A percentile compares a stretch with the other conserved stretches of the same genome.
Evolutionary conservation across 2,329 filamentous ascomycete species (phyloP).

Genomic region (Aspergillus alliaceus): DNA sequence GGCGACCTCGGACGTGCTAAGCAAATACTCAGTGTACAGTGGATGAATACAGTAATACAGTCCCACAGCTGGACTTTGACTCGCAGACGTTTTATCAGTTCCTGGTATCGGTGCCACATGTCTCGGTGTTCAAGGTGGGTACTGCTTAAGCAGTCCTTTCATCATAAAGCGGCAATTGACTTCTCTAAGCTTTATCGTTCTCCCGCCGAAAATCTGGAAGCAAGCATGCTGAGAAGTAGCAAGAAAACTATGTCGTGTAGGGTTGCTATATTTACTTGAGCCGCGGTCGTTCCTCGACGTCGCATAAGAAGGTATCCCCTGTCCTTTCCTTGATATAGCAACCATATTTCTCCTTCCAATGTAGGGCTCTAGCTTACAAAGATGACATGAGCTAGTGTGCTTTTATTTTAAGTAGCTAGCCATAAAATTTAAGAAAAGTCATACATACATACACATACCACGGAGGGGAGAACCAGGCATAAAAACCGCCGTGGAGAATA

Average conservation of each 20-base stretch:
- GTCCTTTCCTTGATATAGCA: background rate
- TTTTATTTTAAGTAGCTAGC: background rate
- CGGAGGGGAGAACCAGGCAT: background rate
- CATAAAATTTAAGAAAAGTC: background rate
- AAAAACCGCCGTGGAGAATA: background rate
- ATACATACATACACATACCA: background rate
- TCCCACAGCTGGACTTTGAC: background rate
- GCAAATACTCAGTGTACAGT: background rate
- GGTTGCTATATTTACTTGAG: background rate
- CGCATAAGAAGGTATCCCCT: background rate
- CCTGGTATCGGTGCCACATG: background rate
- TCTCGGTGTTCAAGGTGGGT: background rate
- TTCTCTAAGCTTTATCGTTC: background rate
- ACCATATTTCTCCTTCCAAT: background rate
- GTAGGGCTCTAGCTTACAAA: background rate
- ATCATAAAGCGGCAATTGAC: background rate
- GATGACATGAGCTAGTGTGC: background rate
- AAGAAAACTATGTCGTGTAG: background rate
- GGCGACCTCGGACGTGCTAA: background rate
- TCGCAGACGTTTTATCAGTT: background rate
- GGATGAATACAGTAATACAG: no score
- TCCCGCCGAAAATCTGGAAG: background rate
- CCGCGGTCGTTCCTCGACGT: background rate
- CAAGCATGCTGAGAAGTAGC: background rate
- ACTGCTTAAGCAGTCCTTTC: background rate